Base-by-base conservation (phyloP, 1,139 yeast genomes). In the Protomyces inouyei region DNA sequence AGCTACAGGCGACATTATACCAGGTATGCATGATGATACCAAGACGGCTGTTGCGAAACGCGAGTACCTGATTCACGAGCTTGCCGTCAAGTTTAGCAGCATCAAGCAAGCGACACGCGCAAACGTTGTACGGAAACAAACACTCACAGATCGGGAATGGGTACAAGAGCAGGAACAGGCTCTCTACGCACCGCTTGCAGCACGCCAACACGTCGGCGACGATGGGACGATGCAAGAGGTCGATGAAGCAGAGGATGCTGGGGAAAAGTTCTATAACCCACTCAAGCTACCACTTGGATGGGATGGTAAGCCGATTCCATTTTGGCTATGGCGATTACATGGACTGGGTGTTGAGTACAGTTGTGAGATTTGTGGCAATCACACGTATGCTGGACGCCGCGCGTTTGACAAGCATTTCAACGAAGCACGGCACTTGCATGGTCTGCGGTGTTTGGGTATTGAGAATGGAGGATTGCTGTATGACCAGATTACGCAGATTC, bases 271-370 rank as follows among this genome's bases (percentile, higher is more conserved):
- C 28, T 71, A 72, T 36, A 79, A 78, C 64, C 83, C 86, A 5
- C 78, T 84, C 65, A 84, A 86, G 67, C 75, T 89, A 64, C 96
- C 97, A 0, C 68, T 89, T 0, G 98, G 96, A 0, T 82, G 89
- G 43, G 97, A 92, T 74, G 98, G 98, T 0, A 82, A 82, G 52
- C 97, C 98, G 0, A 90, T 93, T 48, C 98, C 98, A 0, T 84
- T 80, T 66, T 93, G 99, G 99, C 77, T 93, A 36, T 92, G 85
- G 80, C 93, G 92, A 73, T 78, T 91, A 43, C 93, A 90, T 71
- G 98, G 98, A 0, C 78, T 92, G 12, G 90, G 88, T 66, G 82
- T 83, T 61, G 83, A 82, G 60, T 89, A 84, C 70, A 73, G 77
- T 1, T 93, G 99, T 75, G 97, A 95, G 73, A 83, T 93, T 3